Conservation (phyloP, 2,329 filamentous ascomycete genomes). For the Fusarium fujikuroi region DNA sequence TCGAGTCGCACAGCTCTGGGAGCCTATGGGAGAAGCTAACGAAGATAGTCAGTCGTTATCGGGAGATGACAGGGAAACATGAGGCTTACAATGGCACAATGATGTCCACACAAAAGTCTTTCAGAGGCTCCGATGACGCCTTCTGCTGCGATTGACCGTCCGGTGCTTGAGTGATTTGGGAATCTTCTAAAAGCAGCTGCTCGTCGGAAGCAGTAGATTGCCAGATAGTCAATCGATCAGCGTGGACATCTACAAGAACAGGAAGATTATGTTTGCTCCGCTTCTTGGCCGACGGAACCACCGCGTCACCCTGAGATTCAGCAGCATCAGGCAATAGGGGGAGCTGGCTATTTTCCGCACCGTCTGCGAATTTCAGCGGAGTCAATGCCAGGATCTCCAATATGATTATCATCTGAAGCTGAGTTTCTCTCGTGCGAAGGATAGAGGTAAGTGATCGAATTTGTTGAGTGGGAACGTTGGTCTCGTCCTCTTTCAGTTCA, state of each 20-base stretch:
- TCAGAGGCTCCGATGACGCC: constrained; percentile 69
- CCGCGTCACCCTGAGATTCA: constrained; percentile 46
- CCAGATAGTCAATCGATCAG: constrained; percentile 86
- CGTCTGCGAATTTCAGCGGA: constrained; percentile 56
- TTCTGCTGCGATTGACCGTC: constrained; percentile 54
- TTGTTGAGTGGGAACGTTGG: constrained; percentile 59
- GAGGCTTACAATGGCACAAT: constrained; percentile 78
- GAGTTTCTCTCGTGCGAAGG: constrained; percentile 79
- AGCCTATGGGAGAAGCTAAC: constrained; percentile 77
- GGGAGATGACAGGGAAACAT: background rate
- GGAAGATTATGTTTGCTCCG: constrained; percentile 71
- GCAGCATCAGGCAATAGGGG: constrained; percentile 56
- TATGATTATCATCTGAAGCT: constrained; percentile 82
- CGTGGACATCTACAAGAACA: constrained; percentile 75
- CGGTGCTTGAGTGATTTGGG: constrained; percentile 52
- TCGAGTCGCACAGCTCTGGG: constrained; percentile 74
- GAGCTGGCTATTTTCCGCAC: constrained; percentile 58
- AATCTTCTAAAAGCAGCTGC: constrained; percentile 60
- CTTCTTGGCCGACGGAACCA: constrained; percentile 59
- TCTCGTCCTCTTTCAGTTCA: constrained; percentile 61
- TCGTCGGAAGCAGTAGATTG: constrained; percentile 77
- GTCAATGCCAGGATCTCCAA: constrained; percentile 81
- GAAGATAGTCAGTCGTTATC: constrained; percentile 54
- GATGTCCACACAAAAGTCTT: constrained; percentile 83
- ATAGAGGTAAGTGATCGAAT: constrained; percentile 72